Conservation (phyloP, 2,329 filamentous ascomycete genomes). For the Amesomyces nigricolor region DNA sequence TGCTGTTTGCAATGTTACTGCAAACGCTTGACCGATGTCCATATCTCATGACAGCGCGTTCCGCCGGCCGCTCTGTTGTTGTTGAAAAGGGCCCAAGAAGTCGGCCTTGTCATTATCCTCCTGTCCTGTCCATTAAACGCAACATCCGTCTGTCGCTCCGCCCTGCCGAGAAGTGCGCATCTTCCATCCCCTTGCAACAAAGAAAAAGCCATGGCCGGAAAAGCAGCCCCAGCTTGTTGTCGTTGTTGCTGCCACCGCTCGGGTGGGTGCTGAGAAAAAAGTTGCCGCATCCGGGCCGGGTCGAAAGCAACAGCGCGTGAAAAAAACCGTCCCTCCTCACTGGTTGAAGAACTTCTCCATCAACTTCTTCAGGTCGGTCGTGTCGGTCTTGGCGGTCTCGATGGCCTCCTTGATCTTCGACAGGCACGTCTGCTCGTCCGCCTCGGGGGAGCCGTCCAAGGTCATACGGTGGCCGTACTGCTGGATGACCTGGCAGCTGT, state of each 20-base stretch:
- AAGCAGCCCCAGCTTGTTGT: too few relatives aligned
- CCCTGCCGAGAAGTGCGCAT: background rate
- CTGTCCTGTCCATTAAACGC: background rate
- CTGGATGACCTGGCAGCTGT: constrained; percentile 95
- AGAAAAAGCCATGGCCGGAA: background rate
- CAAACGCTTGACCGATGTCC: background rate
- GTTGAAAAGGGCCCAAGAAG: background rate
- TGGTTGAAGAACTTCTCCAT: constrained; percentile 64
- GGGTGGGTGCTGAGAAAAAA: background rate
- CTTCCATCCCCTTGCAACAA: background rate
- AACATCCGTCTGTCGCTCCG: background rate
- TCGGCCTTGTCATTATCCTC: background rate
- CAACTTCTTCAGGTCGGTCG: constrained; percentile 62
- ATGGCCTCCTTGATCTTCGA: constrained; percentile 66
- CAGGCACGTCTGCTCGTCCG: constrained; percentile 63
- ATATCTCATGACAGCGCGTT: background rate
- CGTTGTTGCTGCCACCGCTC: background rate
- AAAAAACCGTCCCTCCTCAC: background rate
- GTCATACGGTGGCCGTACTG: constrained; percentile 82
- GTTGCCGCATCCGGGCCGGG: background rate
- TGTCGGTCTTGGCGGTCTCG: constrained; percentile 67
- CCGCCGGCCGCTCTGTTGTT: background rate
- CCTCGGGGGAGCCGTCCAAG: constrained; percentile 63
- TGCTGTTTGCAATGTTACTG: background rate
- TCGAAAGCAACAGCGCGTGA: background rate